phyloP scores from a whole-genome alignment of 2,329 filamentous ascomycete genomes.

The Zymoseptoria brevis region DNA sequence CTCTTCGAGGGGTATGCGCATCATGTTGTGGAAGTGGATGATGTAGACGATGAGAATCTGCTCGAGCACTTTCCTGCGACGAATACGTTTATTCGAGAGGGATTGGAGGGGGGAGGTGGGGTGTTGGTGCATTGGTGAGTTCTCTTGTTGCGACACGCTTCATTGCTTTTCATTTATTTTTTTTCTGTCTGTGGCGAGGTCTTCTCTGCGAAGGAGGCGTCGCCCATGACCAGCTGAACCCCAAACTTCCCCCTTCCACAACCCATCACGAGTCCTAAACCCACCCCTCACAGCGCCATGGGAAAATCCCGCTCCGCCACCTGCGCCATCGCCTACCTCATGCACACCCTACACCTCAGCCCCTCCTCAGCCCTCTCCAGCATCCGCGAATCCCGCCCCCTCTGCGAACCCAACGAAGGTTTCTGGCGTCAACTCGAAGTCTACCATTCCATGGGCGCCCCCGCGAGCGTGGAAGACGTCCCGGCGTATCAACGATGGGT shows the following conservation, averaged over 20 bases:
- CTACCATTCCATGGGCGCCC: conserved; percentile 81
- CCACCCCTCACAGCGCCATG: conserved; percentile 58
- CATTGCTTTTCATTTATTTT: neutral
- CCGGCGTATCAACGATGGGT: conserved; percentile 75
- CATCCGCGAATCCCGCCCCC: conserved; percentile 61
- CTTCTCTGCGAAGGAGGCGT: no score
- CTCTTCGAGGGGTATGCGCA: conserved; percentile 55
- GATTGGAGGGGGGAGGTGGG: conserved; percentile 53
- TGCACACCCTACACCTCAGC: conserved; percentile 48
- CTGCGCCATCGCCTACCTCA: conserved; percentile 74
- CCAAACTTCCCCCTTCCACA: no score
- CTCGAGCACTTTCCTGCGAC: conserved; percentile 70
- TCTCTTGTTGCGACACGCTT: conserved; percentile 7
- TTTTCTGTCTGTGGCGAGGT: no score
- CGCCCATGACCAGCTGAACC: neutral
- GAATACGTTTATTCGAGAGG: conserved; percentile 76
- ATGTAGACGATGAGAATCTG: conserved; percentile 82
- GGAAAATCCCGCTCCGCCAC: conserved; percentile 90
- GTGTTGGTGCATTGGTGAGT: conserved; percentile 66
- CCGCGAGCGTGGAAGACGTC: conserved; percentile 58
- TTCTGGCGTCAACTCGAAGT: conserved; percentile 85
- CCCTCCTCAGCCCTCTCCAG: conserved; percentile 60
- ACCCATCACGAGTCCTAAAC: neutral
- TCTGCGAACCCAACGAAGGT: conserved; percentile 82
- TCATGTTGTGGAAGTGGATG: conserved; percentile 75